Percentiles rank a stretch among this genome's conserved stretches.
phyloP scores from a whole-genome alignment of 148 eudicot species.

The Cornus controversa region DNA sequence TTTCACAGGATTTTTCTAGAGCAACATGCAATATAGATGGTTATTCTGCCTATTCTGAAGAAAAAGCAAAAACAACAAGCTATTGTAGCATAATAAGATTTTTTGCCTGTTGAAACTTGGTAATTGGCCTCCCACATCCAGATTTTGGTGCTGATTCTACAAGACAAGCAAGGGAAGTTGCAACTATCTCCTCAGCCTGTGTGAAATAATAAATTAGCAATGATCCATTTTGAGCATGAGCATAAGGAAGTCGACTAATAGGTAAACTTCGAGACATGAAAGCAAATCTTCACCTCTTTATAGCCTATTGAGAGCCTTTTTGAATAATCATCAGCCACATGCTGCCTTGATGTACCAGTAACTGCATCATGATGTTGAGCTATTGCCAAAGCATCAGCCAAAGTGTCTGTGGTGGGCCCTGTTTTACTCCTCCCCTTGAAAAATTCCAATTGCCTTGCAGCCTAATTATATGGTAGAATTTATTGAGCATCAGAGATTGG shows the following conservation, averaged over 20 bases:
- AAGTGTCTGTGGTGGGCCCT: constrained; percentile 64
- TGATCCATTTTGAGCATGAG: neutral
- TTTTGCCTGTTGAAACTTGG: constrained; percentile 80
- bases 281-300: constrained; percentile 46
- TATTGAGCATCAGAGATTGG: constrained; percentile 10
- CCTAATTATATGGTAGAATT: constrained; percentile 38
- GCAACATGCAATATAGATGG: neutral
- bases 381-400: constrained; percentile 87
- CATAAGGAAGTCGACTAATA: constrained; percentile 1
- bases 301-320: constrained; percentile 89
- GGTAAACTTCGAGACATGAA: neutral
- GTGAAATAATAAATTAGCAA: constrained; percentile 14
- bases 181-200: constrained; percentile 83
- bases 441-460: constrained; percentile 90
- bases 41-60: neutral
- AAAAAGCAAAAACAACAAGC: neutral
- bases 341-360: constrained; percentile 87
- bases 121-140: constrained; percentile 46
- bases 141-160: constrained; percentile 48
- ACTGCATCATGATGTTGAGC: constrained; percentile 99
- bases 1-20: neutral
- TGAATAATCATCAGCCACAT: constrained; percentile 96
- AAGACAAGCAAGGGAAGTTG: constrained; percentile 74
- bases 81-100: neutral
- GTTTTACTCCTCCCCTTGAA: constrained; percentile 63